Conservation (phyloP, 768 basidiomycete genomes). For the Lentinula sp. region DNA sequence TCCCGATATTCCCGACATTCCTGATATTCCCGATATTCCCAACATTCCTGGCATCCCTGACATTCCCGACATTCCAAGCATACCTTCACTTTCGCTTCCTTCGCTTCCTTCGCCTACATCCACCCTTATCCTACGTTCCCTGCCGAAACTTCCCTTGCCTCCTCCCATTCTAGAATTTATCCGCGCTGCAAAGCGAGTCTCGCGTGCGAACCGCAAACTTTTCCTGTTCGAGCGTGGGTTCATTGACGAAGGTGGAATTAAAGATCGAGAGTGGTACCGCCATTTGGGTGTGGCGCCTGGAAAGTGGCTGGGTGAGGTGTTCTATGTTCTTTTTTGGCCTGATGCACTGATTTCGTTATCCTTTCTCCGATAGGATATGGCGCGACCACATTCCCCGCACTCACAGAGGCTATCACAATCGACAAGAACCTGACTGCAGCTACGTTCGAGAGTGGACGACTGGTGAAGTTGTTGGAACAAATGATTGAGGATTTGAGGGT, state of each 20-base stretch:
- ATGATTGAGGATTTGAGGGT: conserved; percentile 29
- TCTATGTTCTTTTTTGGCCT: background rate
- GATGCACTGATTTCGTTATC: background rate
- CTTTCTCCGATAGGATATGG: conserved; percentile 54
- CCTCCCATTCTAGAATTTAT: conserved; percentile 38
- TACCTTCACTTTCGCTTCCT: conserved; percentile 5
- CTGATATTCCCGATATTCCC: background rate
- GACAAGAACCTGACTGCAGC: conserved; percentile 61
- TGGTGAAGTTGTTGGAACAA: conserved; percentile 45
- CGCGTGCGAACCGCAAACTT: conserved; percentile 60
- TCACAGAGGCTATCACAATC: conserved; percentile 71
- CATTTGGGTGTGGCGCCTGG: conserved; percentile 8
- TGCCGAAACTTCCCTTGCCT: background rate
- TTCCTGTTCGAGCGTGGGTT: conserved; percentile 73
- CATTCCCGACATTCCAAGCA: background rate
- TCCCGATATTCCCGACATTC: background rate
- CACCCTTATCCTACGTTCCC: conserved; percentile 18
- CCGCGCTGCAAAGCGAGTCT: conserved; percentile 54
- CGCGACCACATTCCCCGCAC: conserved; percentile 76
- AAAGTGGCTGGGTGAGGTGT: conserved; percentile 2
- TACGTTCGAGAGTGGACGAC: conserved; percentile 50
- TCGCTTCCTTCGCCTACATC: conserved; percentile 4
- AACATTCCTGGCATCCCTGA: background rate
- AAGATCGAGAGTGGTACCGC: conserved; percentile 73
- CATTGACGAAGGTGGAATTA: conserved; percentile 71